Base-by-base conservation (phyloP, 257 asterid species). In the Solanum medicagineum region DNA sequence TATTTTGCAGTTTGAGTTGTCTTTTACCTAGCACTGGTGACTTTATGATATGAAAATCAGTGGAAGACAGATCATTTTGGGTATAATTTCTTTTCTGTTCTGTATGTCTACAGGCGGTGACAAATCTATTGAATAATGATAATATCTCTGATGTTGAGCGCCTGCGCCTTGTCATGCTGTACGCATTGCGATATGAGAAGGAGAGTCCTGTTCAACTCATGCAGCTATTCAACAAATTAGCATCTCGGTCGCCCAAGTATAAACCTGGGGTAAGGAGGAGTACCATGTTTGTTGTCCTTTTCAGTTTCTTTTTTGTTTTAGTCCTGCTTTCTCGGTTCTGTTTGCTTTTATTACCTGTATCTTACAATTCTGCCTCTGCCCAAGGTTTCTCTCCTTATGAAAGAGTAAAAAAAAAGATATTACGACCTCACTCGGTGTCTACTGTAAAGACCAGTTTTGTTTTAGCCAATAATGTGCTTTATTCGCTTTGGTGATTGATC, bases 131-230 rank as follows among this genome's bases (percentile, higher is more conserved):
- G 85, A 95, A 94, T 55, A 86, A 95, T 85, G 98, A 94, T 55
- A 90, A 86, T 84, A 87, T 97, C 81, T 94, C 99, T 9, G 98
- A 97, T 87, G 88, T 97, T 87, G 99, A 97, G 89, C 94, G 97
- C 53, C 89, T 97, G 84, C 98, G 99, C 84, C 89, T 97, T 24
- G 99, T 97, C 84, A 97, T 95, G 98, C 89, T 97, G 86, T 97
- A 97, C 87, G 97, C 98, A 66, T 85, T 97, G 90, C 98, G 99
- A 77, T 97, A 97, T 88, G 99, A 97, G 92, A 97, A 95, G 89
- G 99, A 97, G 53, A 94, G 97, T 86, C 97, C 98, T 8, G 98
- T 94, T 89, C 99, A 96, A 92, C 93, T 95, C 88, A 95, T 97
- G 99, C 99, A 95, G 91, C 88, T 97, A 85, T 97, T 97, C 88